Conservation (phyloP, 2,329 filamentous ascomycete species). For the Ophiostoma himal-ulmi region DNA sequence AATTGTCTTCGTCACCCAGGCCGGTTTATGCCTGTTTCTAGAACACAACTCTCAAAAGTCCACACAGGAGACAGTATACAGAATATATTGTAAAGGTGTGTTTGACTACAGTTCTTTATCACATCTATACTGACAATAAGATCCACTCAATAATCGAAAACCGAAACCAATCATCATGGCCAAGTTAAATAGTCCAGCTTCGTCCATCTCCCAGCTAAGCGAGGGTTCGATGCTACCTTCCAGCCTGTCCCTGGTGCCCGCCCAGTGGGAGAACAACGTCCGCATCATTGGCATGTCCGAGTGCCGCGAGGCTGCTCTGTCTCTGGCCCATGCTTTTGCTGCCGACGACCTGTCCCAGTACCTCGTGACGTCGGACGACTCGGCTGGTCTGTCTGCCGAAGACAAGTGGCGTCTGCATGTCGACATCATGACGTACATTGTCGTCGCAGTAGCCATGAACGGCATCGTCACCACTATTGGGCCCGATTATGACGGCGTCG, state of each 20-base stretch:
- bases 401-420: constrained; percentile 71
- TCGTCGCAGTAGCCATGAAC: constrained; percentile 67
- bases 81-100: constrained; percentile 38
- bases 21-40: constrained; percentile 53
- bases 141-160: not conserved
- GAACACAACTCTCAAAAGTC: constrained; percentile 49
- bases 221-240: not conserved
- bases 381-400: constrained; percentile 53
- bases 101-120: not conserved
- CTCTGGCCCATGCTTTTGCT: constrained; percentile 71
- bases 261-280: constrained; percentile 50
- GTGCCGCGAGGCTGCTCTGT: constrained; percentile 63
- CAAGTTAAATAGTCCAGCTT: constrained; percentile 32
- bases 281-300: constrained; percentile 60
- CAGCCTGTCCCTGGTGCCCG: constrained; percentile 45
- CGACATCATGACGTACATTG: constrained; percentile 70
- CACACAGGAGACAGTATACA: constrained; percentile 54
- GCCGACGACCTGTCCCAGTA: constrained; percentile 69
- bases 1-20: constrained; percentile 52
- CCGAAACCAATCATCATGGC: constrained; percentile 39
- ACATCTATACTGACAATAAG: not conserved
- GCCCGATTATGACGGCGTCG: constrained; percentile 69
- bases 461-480: constrained; percentile 71
- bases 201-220: constrained; percentile 11
- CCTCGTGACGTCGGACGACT: constrained; percentile 60